Evolutionary conservation across 371 early-diverging fungal genomes (phyloP).

Genomic region (Apophysomyces ossiformis): DNA sequence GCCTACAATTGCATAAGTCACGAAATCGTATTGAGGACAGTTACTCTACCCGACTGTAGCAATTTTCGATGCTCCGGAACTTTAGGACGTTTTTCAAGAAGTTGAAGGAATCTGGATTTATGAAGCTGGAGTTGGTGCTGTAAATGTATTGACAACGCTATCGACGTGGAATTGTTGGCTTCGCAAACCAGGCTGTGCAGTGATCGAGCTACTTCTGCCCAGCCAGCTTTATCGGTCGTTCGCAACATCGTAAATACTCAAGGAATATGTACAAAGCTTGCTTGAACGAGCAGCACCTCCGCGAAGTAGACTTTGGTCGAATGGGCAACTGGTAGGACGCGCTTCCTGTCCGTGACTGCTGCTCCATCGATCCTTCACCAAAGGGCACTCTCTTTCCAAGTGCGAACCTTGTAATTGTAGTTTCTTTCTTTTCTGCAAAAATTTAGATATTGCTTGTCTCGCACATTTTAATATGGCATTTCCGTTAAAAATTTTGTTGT

Average conservation of each 20-base stretch:
- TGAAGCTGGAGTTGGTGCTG: slow-evolving; percentile 35
- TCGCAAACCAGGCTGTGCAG: slow-evolving; percentile 39
- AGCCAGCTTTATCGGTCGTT: neutral
- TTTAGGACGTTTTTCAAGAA: slow-evolving; percentile 55
- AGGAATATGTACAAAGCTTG: neutral
- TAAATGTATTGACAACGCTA: slow-evolving; percentile 17
- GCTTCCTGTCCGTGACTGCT: too few relatives aligned
- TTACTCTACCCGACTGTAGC: slow-evolving; percentile 54
- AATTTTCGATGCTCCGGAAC: slow-evolving; percentile 49
- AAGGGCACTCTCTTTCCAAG: too few relatives aligned
- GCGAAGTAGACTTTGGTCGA: neutral
- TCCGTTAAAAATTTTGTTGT: too few relatives aligned
- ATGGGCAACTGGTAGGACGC: neutral
- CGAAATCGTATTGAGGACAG: neutral
- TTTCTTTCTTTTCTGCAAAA: too few relatives aligned
- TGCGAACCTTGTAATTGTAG: too few relatives aligned
- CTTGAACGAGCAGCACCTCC: neutral
- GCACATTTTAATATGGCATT: too few relatives aligned
- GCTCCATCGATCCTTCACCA: too few relatives aligned
- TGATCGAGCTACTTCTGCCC: neutral
- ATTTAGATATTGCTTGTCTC: too few relatives aligned
- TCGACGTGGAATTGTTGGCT: slow-evolving; percentile 28
- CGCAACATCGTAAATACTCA: neutral
- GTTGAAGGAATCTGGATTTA: slow-evolving; percentile 38
- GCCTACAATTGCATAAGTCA: slow-evolving; percentile 16